Evolutionary conservation across 179 eudicot genomes (phyloP).

Genomic region (Carnegiea gigantea): DNA sequence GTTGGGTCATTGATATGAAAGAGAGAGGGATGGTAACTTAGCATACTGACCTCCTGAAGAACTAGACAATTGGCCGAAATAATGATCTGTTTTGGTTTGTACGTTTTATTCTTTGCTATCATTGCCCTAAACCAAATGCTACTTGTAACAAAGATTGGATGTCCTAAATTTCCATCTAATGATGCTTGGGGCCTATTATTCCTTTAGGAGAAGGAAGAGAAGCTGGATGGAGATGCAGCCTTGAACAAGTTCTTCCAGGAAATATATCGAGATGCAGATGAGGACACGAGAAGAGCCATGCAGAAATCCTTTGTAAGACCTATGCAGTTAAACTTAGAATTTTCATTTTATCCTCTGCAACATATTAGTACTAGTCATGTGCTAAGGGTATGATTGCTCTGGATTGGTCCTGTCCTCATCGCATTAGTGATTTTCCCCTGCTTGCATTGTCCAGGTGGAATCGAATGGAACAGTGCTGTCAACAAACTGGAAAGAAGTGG

Average conservation of each 20-base stretch:
- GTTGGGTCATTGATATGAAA: neutral
- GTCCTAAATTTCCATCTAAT: neutral
- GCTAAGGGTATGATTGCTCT: no score
- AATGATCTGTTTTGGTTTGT: neutral
- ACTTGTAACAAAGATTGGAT: neutral
- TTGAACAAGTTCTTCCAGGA: conserved; percentile 91
- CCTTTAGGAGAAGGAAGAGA: conserved; percentile 93
- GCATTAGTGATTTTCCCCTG: neutral
- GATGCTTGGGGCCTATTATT: neutral
- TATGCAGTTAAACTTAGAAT: neutral
- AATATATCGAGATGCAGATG: conserved; percentile 85
- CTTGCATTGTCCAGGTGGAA: conserved; percentile 52
- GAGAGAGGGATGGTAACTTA: neutral
- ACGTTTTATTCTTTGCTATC: neutral
- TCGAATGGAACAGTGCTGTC: conserved; percentile 96
- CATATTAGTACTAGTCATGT: neutral
- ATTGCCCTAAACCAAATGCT: neutral
- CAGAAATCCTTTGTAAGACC: conserved; percentile 90
- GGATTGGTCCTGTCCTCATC: neutral
- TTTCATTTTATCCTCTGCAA: neutral
- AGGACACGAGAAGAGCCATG: conserved; percentile 94
- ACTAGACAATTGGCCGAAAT: neutral
- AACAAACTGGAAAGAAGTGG: conserved; percentile 98
- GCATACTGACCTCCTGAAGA: neutral
- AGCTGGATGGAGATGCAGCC: conserved; percentile 94